A percentile compares a stretch with the other conserved stretches of the same genome.
Evolutionary conservation across 2,329 filamentous ascomycete genomes (phyloP).

Genomic region (Penicillium aurantiogriseum): DNA sequence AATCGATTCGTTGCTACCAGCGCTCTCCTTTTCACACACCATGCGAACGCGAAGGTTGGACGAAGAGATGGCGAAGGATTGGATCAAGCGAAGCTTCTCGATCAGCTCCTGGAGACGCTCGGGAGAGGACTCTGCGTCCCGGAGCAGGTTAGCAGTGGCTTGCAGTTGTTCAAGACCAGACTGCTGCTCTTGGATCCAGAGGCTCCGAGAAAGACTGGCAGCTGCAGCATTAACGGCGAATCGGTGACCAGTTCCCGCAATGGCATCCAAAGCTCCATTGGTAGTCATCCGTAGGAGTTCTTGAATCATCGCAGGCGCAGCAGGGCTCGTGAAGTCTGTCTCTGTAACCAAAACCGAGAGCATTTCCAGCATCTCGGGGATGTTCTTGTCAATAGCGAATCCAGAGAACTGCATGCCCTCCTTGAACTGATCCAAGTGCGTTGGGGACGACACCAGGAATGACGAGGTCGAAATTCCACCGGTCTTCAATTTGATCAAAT

Average conservation of each 20-base stretch:
- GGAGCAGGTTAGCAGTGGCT: conserved; percentile 69
- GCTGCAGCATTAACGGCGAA: conserved; percentile 84
- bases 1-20: conserved; percentile 65
- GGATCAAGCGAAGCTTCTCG: conserved; percentile 79
- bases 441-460: conserved; percentile 75
- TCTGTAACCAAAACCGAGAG: conserved; percentile 76
- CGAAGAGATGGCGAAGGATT: conserved; percentile 69
- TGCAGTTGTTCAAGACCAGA: conserved; percentile 87
- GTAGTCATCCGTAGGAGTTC: conserved; percentile 84
- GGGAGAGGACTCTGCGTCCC: conserved; percentile 65
- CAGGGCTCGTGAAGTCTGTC: conserved; percentile 82
- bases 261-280: conserved; percentile 85
- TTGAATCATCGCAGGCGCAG: conserved; percentile 76
- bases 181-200: conserved; percentile 77
- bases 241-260: conserved; percentile 84
- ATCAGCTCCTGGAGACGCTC: conserved; percentile 74
- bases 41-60: conserved; percentile 73
- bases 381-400: conserved; percentile 84
- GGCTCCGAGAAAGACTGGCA: conserved; percentile 70
- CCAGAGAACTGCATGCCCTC: conserved; percentile 85
- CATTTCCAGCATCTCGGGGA: conserved; percentile 87
- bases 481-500: conserved; percentile 93
- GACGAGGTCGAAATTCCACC: conserved; percentile 85
- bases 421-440: conserved; percentile 65
- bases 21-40: conserved; percentile 77